Percentiles rank a stretch among this genome's conserved stretches.
Conservation (phyloP, 2,329 filamentous ascomycete genomes). For the Diaporthe longicolla region DNA sequence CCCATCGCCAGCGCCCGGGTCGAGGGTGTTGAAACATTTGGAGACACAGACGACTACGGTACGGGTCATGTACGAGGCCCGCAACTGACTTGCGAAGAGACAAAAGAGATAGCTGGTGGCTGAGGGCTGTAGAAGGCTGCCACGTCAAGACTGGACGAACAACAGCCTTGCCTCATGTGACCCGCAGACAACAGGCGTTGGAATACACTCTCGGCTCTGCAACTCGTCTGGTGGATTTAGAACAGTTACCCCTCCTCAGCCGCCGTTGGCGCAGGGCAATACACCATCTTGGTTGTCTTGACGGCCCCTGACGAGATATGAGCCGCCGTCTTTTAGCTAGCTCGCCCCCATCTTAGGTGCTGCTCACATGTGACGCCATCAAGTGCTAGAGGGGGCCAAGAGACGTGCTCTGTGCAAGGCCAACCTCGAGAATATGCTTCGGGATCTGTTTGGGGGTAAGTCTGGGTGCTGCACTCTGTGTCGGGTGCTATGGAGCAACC, state of each 20-base stretch:
- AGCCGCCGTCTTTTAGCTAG: background rate
- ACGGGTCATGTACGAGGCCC: no score
- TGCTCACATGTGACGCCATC: conserved; percentile 20
- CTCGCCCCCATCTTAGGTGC: background rate
- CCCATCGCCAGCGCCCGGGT: conserved; percentile 20
- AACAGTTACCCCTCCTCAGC: background rate
- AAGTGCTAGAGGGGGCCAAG: background rate
- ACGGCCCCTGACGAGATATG: background rate
- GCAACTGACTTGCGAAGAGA: background rate
- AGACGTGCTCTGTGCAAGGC: background rate
- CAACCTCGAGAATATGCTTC: background rate
- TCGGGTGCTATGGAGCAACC: background rate
- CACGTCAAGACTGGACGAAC: background rate
- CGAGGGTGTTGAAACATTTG: conserved; percentile 24
- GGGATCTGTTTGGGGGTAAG: background rate
- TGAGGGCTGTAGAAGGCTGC: background rate
- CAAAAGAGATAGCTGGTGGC: background rate
- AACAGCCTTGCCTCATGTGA: background rate
- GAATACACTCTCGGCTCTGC: conserved; percentile 7
- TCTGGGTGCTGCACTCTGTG: background rate
- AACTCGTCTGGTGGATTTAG: background rate
- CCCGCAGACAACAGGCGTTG: background rate
- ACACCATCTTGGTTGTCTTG: conserved; percentile 8
- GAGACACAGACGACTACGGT: background rate
- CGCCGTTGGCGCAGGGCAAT: conserved; percentile 22